These are phyloP conservation scores for Beauveria caledonica DNA, from an alignment of 2,329 filamentous ascomycete genomes.

Conservation along the genomic window DNA sequence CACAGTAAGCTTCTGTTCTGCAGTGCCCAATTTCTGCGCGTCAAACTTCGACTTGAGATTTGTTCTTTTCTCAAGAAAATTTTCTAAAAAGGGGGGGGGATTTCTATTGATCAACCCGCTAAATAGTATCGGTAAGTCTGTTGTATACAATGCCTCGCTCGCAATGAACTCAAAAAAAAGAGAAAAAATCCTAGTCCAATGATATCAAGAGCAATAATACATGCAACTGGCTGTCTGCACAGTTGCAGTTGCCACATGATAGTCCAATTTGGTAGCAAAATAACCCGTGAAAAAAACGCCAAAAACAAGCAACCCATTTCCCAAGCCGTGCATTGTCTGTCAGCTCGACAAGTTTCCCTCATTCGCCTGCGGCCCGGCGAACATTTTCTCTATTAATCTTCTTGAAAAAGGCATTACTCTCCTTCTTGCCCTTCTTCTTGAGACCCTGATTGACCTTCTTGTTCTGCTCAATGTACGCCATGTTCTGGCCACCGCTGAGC, in stretches of 20 bases:
- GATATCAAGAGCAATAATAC: background rate
- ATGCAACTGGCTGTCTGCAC: background rate
- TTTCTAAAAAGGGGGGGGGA: too few relatives aligned
- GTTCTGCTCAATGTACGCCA: slow-evolving; percentile 90
- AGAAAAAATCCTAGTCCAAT: background rate
- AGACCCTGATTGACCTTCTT: slow-evolving; percentile 51
- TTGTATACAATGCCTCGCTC: background rate
- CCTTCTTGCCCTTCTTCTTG: slow-evolving; percentile 31
- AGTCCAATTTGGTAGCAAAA: background rate
- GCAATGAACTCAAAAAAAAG: background rate
- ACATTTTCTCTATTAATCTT: slow-evolving; percentile 35
- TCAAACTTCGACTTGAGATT: too few relatives aligned
- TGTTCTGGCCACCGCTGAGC: slow-evolving; percentile 84
- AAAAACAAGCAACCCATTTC: background rate
- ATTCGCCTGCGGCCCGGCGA: slow-evolving; percentile 26
- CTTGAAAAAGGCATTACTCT: slow-evolving; percentile 34
- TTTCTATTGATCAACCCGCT: too few relatives aligned
- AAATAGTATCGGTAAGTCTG: background rate
- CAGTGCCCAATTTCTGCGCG: too few relatives aligned
- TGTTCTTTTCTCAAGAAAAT: too few relatives aligned
- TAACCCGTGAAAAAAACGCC: background rate
- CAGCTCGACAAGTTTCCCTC: background rate
- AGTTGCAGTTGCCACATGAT: background rate
- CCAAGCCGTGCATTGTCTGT: background rate
- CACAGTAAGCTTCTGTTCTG: too few relatives aligned